Evolutionary conservation across 2,329 filamentous ascomycete species (phyloP).

Genomic region (Colletotrichum limetticola): DNA sequence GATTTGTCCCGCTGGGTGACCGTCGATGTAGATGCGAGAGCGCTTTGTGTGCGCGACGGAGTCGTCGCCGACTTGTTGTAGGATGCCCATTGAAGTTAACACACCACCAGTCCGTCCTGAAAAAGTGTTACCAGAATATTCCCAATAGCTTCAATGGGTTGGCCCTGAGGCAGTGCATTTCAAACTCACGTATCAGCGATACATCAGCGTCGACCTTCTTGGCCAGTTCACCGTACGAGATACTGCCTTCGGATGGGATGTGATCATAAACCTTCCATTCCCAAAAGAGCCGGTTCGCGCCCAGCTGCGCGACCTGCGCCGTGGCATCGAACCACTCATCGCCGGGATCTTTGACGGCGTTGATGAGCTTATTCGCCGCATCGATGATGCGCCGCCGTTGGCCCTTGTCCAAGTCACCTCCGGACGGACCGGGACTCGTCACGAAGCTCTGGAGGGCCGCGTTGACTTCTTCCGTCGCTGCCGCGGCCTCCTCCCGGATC

Average conservation of each 20-base stretch:
- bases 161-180: too few species aligned
- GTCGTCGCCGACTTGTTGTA: conserved; percentile 28
- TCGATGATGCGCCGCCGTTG: conserved; percentile 26
- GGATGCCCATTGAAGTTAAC: conserved; percentile 21
- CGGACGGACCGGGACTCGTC: background rate
- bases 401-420: conserved; percentile 19
- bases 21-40: conserved; percentile 23
- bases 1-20: conserved; percentile 20
- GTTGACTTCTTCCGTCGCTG: conserved; percentile 23
- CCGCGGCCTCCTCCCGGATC: conserved; percentile 17
- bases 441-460: conserved; percentile 17
- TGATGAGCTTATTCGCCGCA: conserved; percentile 22
- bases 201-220: conserved; percentile 42
- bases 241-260: conserved; percentile 43
- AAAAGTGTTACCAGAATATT: background rate
- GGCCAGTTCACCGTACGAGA: conserved; percentile 45
- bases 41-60: conserved; percentile 30
- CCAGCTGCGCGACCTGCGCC: conserved; percentile 21
- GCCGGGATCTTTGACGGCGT: conserved; percentile 18
- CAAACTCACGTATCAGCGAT: conserved; percentile 39
- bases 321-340: conserved; percentile 30
- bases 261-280: conserved; percentile 47
- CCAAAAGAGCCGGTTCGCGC: conserved; percentile 41
- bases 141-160: too few species aligned
- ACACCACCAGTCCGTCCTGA: conserved; percentile 22